Evolutionary conservation across 805 yeast genomes (phyloP).

Genomic region (Hanseniaspora pseudoguilliermondii): DNA sequence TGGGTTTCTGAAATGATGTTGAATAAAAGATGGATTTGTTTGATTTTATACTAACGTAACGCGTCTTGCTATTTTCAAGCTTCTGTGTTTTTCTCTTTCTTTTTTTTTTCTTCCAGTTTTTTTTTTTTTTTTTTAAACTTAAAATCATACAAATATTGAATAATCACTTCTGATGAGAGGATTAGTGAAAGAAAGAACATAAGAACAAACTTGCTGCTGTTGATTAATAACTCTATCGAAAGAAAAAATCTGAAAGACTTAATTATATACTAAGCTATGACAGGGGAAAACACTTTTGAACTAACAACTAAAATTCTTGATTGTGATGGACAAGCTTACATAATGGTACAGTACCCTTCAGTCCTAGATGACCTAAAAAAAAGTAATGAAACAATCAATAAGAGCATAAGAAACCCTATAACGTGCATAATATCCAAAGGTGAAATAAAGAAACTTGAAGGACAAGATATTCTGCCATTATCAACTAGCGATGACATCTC

Average conservation of each 20-base stretch:
- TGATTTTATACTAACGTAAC: too few species aligned
- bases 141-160: not conserved
- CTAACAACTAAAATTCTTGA: not conserved
- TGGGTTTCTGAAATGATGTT: not conserved
- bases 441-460: not conserved
- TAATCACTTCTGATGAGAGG: too few species aligned
- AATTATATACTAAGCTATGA: not conserved
- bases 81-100: not conserved
- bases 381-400: not conserved
- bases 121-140: not conserved
- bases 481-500: not conserved
- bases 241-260: not conserved
- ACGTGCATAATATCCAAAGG: not conserved
- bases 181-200: not conserved
- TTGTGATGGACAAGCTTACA: constrained; percentile 2
- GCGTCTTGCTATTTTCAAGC: not conserved
- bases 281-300: not conserved
- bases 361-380: not conserved
- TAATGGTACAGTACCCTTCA: constrained; percentile 5
- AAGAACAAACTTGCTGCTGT: not conserved
- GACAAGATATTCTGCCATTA: not conserved
- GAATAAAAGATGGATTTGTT: too few species aligned
- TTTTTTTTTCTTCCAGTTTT: not conserved
- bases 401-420: not conserved
- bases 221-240: not conserved